phyloP scores from a whole-genome alignment of 106 monocot genomes.

The Apostasia ramifera region DNA sequence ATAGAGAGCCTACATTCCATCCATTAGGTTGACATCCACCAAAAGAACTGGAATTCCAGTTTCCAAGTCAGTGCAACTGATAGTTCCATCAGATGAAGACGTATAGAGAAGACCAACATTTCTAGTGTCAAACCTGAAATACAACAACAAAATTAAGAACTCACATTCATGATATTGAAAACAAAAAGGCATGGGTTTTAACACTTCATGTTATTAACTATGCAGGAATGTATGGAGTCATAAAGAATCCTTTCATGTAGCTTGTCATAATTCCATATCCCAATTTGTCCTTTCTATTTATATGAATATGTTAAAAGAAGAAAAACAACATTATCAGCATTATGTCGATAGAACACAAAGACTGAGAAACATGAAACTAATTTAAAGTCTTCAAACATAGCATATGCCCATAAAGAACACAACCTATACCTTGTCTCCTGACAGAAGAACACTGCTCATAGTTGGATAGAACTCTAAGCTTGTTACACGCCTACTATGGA shows the following conservation, averaged over 20 bases:
- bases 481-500: slow-evolving; percentile 79
- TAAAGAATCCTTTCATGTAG: slow-evolving; percentile 79
- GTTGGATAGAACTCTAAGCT: slow-evolving; percentile 91
- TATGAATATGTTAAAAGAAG: neutral
- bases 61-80: slow-evolving; percentile 72
- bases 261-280: slow-evolving; percentile 81
- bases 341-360: slow-evolving; percentile 1
- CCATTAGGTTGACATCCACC: slow-evolving; percentile 87
- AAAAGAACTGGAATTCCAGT: slow-evolving; percentile 56
- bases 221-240: slow-evolving; percentile 72
- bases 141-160: slow-evolving; percentile 1
- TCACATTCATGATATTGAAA: neutral
- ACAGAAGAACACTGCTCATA: slow-evolving; percentile 53
- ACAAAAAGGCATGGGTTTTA: slow-evolving; percentile 5
- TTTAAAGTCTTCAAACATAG: neutral
- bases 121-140: slow-evolving; percentile 51
- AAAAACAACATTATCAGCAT: neutral
- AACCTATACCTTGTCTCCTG: slow-evolving; percentile 77
- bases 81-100: slow-evolving; percentile 90
- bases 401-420: neutral
- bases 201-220: slow-evolving; percentile 91
- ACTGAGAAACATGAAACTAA: neutral
- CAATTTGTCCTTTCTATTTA: slow-evolving; percentile 85
- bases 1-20: slow-evolving; percentile 66
- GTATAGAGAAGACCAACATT: slow-evolving; percentile 65